Conservation (phyloP, 306 rosid species). For the Spatholobus suberectus region DNA sequence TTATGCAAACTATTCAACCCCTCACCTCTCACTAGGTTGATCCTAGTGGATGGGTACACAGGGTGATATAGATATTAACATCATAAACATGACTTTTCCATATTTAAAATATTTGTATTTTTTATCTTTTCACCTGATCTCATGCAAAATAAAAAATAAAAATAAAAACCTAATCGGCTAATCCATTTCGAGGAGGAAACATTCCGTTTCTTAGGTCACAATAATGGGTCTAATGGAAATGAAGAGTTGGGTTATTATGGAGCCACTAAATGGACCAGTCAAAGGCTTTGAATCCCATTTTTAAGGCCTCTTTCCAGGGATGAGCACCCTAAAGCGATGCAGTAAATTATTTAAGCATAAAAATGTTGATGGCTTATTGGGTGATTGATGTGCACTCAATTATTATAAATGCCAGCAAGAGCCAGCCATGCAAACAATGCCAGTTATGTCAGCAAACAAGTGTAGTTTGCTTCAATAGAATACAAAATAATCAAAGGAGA, state of each 20-base stretch:
- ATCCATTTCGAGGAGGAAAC: conserved; percentile 1
- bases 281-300: conserved; percentile 61
- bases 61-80: no score
- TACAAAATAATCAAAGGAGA: neutral
- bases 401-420: conserved; percentile 56
- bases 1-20: no score
- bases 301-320: conserved; percentile 60
- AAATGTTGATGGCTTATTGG: conserved; percentile 28
- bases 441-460: conserved; percentile 40
- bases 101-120: neutral
- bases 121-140: neutral
- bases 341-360: conserved; percentile 44
- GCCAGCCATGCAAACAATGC: conserved; percentile 54
- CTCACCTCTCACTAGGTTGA: no score
- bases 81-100: neutral
- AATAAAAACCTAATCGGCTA: no score
- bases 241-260: conserved; percentile 41
- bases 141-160: no score
- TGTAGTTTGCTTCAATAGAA: conserved; percentile 30
- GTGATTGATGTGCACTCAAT: conserved; percentile 42
- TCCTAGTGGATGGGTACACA: no score
- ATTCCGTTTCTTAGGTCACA: neutral
- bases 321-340: conserved; percentile 57
- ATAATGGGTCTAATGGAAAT: conserved; percentile 36
- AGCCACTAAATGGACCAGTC: conserved; percentile 61